Percentiles rank a stretch among this genome's conserved stretches.
Evolutionary conservation across 768 basidiomycete species (phyloP).

Genomic region (Leccinum rimulosum): DNA sequence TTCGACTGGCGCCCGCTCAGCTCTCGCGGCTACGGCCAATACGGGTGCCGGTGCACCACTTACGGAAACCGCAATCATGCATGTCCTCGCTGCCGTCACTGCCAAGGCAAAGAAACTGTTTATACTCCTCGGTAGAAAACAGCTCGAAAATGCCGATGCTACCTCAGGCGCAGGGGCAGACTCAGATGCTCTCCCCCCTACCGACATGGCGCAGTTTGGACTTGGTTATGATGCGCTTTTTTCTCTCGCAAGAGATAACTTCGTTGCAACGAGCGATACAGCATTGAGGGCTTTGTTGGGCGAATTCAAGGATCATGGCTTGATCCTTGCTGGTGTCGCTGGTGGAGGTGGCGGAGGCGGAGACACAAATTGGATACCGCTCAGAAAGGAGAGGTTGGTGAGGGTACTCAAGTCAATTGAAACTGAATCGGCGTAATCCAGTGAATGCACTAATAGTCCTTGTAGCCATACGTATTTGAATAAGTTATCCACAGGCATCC

Average conservation of each 20-base stretch:
- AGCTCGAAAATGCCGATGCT: constrained; percentile 55
- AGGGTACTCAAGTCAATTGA: constrained; percentile 40
- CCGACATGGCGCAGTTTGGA: constrained; percentile 46
- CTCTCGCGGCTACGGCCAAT: constrained; percentile 26
- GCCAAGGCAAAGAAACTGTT: constrained; percentile 86
- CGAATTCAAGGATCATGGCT: constrained; percentile 88
- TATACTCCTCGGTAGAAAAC: constrained; percentile 60
- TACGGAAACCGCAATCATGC: constrained; percentile 74
- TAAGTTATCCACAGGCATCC: not conserved
- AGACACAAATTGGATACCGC: constrained; percentile 81
- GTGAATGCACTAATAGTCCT: not conserved
- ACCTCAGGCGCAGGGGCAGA: constrained; percentile 6
- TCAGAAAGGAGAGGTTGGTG: constrained; percentile 71
- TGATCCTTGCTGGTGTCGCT: constrained; percentile 59
- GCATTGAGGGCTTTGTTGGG: constrained; percentile 77
- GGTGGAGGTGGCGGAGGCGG: constrained; percentile 44
- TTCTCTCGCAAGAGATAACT: constrained; percentile 71
- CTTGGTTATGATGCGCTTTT: constrained; percentile 69
- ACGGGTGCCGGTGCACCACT: constrained; percentile 41
- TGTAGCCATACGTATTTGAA: not conserved
- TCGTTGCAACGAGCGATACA: constrained; percentile 87
- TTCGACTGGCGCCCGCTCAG: constrained; percentile 27
- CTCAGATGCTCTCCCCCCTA: constrained; percentile 6
- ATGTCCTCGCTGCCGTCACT: constrained; percentile 85
- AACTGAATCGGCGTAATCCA: constrained; percentile 16